A percentile compares a stretch with the other conserved stretches of the same genome.
These are phyloP conservation scores for Hymenochaete sp. DNA, from an alignment of 1,284 basidiomycete species.

Conservation along the genomic window DNA sequence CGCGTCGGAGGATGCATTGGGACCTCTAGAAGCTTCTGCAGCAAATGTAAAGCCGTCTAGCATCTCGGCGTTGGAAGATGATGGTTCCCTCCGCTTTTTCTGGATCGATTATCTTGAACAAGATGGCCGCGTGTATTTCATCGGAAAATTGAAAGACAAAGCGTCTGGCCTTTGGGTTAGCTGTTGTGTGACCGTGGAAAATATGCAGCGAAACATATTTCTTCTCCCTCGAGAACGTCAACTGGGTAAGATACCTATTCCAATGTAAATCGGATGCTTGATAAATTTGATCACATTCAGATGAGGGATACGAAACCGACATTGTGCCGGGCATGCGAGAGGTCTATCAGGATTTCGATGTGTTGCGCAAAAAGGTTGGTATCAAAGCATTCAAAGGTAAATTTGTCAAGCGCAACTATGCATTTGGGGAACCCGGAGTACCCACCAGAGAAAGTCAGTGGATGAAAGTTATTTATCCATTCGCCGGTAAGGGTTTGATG, in stretches of 20 bases:
- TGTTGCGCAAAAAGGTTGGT: slow-evolving; percentile 61
- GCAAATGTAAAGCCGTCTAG: slow-evolving; percentile 37
- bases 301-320: slow-evolving; percentile 64
- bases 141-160: slow-evolving; percentile 84
- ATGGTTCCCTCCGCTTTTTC: slow-evolving; percentile 83
- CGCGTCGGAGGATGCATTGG: slow-evolving; percentile 45
- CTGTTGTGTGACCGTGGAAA: slow-evolving; percentile 80
- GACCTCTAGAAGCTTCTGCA: slow-evolving; percentile 35
- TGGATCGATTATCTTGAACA: slow-evolving; percentile 91
- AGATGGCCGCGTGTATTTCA: slow-evolving; percentile 71
- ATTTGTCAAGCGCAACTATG: slow-evolving; percentile 87
- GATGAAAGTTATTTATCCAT: slow-evolving; percentile 89
- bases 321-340: slow-evolving; percentile 59
- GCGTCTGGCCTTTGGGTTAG: slow-evolving; percentile 66
- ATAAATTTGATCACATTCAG: slow-evolving; percentile 25
- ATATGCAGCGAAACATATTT: slow-evolving; percentile 88
- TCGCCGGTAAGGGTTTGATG: slow-evolving; percentile 48
- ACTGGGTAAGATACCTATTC: slow-evolving; percentile 37
- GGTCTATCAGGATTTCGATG: slow-evolving; percentile 81
- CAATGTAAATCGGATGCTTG: neutral
- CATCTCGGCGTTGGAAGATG: slow-evolving; percentile 58
- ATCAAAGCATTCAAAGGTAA: slow-evolving; percentile 78
- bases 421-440: slow-evolving; percentile 82
- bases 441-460: slow-evolving; percentile 78
- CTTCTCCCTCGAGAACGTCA: slow-evolving; percentile 74